Evolutionary conservation across 1,284 basidiomycete species (phyloP), one percentile per base, ranked within the genome.

Genomic region (Gymnopus androsaceus): DNA sequence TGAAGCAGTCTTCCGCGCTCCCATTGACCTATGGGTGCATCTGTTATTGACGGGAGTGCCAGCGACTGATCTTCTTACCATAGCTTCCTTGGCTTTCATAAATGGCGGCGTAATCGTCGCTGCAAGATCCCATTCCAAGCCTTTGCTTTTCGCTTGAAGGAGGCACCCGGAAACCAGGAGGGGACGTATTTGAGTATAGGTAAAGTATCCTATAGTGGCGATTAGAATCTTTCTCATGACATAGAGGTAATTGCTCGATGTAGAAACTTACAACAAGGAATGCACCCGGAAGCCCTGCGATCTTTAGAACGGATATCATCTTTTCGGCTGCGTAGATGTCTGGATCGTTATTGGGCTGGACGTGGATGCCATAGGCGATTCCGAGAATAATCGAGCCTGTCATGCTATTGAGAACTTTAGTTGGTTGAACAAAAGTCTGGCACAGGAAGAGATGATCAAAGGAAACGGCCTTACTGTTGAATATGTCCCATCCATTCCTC

Each of bases 121-220:
- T 28, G 1, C 25, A 27, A n/a, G 25, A 28, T 28, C 17, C 21
- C 28, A 27, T 34, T 12, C 40, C 34, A 34, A 7, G 51, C 19
- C 11, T 45, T 31, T 23, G 51, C 51, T 19, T 49, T 30, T 23
- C 27, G 27, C 21, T 54, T 46, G 33, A 58, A 58, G 4, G 33
- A 46, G 5, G 41, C 54, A 7, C 47, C 48, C 4, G 49, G 59
- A 9, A 54, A 45, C 55, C 48, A 51, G 15, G 40, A 23, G 6
- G 57, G 57, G 14, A 31, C 67, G 44, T 65, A 58, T 19, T 62
- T 61, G 40, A 70, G 59, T 15, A 65, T 57, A 3, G 67, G 66
- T 17, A 68, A 41, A 2, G 61, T 28, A 56, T 70, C 54, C 48
- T 50, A 34, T 46, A 31, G 8, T 3, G 28, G 4, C 31, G 3